A percentile compares a stretch with the other conserved stretches of the same genome.
These are phyloP conservation scores for Polytrichum formosum DNA, from an alignment of 225 moss, liverwort and hornwort species.

Conservation along the genomic window DNA sequence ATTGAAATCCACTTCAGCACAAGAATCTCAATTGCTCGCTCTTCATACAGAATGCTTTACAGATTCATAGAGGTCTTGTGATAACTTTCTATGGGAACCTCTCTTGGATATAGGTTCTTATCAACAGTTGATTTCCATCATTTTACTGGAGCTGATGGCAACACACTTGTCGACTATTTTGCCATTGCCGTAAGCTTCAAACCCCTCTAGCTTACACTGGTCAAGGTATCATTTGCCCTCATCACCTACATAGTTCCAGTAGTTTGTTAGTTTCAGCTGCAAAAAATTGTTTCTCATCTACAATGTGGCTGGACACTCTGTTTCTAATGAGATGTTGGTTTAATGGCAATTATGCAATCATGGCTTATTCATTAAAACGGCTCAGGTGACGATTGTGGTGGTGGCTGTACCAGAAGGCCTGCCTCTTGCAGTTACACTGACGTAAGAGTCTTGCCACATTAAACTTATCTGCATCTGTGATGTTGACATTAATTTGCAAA, in stretches of 20 bases:
- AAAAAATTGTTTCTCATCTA: too few species aligned
- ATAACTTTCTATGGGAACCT: not conserved
- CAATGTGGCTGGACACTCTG: too few species aligned
- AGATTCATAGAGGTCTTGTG: not conserved
- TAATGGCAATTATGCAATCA: too few species aligned
- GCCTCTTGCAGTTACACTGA: constrained; percentile 87
- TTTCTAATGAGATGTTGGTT: too few species aligned
- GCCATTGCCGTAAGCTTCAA: constrained; percentile 66
- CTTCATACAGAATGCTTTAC: not conserved
- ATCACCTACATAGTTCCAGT: too few species aligned
- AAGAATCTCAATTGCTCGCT: not conserved
- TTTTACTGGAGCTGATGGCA: constrained; percentile 70
- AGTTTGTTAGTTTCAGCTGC: too few species aligned
- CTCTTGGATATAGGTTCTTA: constrained; percentile 57
- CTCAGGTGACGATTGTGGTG: constrained; percentile 90
- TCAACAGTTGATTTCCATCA: constrained; percentile 61
- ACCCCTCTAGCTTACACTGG: not conserved
- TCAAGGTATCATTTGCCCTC: not conserved
- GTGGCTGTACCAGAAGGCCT: constrained; percentile 96
- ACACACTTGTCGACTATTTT: constrained; percentile 75
- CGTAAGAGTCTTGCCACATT: constrained; percentile 37
- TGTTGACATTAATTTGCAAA: too few species aligned
- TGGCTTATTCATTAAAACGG: not conserved
- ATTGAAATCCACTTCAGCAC: not conserved
- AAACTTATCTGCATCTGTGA: too few species aligned